Base-by-base conservation (phyloP, 148 eudicot species). In the Rhododendron ovatum region DNA sequence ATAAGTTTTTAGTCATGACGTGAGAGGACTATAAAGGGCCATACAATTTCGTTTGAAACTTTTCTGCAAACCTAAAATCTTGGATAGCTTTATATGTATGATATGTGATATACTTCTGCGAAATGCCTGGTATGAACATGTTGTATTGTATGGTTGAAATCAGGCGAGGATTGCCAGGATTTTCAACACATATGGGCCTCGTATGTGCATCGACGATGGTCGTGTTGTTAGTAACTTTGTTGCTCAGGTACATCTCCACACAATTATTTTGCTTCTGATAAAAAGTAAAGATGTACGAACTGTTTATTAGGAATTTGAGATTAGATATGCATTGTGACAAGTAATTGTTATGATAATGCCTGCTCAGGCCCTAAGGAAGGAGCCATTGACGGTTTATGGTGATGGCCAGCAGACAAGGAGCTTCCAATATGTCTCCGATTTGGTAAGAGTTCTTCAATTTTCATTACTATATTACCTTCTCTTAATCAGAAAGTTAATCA, bases 351-450 rank as follows among this genome's bases (percentile, higher is more conserved):
- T 83, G 96, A 92, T 26, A 4, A 13, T 80, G 63, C 17, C 37
- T 65, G 13, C 87, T 82, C 88, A 96, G 99, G 99, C 99, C n/a
- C 86, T 97, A 85, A 97, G 99, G 91, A 97, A 97, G 89, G 98
- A 94, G 87, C 98, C 98, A 22, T 85, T 95, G 93, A 97, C 99
- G 0, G 99, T 95, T 67, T 97, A 97, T 87, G 99, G 98, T 80
- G 98, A 97, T 45, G 99, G 99, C 82, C 95, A 97, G 91, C 99
- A 97, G 87, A 97, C 99, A 28, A 95, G 99, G 88, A 97, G 99
- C 79, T 97, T 97, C 87, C 98, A 94, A 84, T 97, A 78, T 86
- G 99, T 95, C 85, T 97, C 99, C 22, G 98, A 95, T 90, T 86
- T 97, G 98, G 98, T 97, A 89, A 89, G 91, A n/a, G 47, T 18